Percentiles rank a stretch among this genome's conserved stretches.
These are phyloP conservation scores for Hygrophorus pudorinus DNA, from an alignment of 768 basidiomycete species.

Conservation along the genomic window DNA sequence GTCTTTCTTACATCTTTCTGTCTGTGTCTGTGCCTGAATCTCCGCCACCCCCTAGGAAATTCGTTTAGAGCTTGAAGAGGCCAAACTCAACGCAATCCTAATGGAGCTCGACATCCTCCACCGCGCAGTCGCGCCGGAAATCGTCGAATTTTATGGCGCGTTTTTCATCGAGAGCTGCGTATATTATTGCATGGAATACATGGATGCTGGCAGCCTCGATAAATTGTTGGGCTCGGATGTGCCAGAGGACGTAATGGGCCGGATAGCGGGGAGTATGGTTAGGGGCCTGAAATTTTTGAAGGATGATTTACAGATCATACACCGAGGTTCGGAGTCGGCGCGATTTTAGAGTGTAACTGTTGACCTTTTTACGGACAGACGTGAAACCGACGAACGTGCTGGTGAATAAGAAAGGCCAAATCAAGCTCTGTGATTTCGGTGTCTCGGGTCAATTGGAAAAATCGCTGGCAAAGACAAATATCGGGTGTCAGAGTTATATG, in stretches of 20 bases:
- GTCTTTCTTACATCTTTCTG: conserved; percentile 9
- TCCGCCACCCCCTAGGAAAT: conserved; percentile 64
- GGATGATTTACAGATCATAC: conserved; percentile 79
- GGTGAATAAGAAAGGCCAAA: conserved; percentile 75
- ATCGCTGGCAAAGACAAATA: conserved; percentile 94
- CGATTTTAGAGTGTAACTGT: conserved; percentile 1
- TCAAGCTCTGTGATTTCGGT: conserved; percentile 99
- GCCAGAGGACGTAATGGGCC: conserved; percentile 73
- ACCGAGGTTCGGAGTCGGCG: conserved; percentile 30
- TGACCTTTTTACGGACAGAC: conserved; percentile 33
- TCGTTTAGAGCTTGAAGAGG: conserved; percentile 87
- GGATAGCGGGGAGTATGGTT: conserved; percentile 77
- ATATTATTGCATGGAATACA: conserved; percentile 99
- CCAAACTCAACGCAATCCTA: conserved; percentile 90
- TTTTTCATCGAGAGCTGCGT: conserved; percentile 99
- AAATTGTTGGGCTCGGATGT: conserved; percentile 55
- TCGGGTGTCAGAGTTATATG: conserved; percentile 99
- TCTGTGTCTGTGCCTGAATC: conserved; percentile 3
- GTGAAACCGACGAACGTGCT: conserved; percentile 95
- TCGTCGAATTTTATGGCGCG: conserved; percentile 98
- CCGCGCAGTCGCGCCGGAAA: conserved; percentile 81
- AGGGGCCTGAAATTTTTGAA: conserved; percentile 91
- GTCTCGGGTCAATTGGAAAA: conserved; percentile 97
- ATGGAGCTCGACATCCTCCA: conserved; percentile 99
- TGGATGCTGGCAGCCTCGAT: conserved; percentile 97